A percentile compares a stretch with the other conserved stretches of the same genome.
These are phyloP conservation scores for Volutella citrinella DNA, from an alignment of 2,329 filamentous ascomycete species.

Conservation along the genomic window DNA sequence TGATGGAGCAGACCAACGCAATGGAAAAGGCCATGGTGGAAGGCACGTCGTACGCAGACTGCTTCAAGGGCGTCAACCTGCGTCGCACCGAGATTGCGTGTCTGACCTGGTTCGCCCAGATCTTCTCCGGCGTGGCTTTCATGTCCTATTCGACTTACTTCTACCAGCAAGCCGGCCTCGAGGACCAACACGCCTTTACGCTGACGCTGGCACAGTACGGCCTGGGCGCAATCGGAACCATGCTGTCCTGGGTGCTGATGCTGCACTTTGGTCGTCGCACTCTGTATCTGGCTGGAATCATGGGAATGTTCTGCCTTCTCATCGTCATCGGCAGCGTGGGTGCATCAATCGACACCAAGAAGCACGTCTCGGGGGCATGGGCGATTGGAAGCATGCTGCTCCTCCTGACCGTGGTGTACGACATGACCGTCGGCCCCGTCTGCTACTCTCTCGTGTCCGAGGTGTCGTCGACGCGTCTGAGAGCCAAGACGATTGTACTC, in stretches of 20 bases:
- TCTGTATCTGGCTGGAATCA: conserved; percentile 38
- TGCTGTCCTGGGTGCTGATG: conserved; percentile 42
- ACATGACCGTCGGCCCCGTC: conserved; percentile 41
- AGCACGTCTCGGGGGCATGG: conserved; percentile 22
- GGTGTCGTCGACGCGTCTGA: conserved; percentile 38
- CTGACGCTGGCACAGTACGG: conserved; percentile 38
- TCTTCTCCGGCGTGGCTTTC: conserved; percentile 36
- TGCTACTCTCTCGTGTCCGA: conserved; percentile 42
- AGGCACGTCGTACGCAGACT: conserved; percentile 42
- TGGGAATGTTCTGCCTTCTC: conserved; percentile 39
- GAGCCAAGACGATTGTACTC: conserved; percentile 41
- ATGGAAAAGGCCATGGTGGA: conserved; percentile 38
- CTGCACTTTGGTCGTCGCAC: conserved; percentile 40
- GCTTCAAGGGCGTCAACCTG: conserved; percentile 45
- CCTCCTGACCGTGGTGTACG: conserved; percentile 42
- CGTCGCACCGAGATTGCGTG: conserved; percentile 44
- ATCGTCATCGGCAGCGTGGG: conserved; percentile 36
- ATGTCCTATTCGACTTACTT: conserved; percentile 46
- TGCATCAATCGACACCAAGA: too few species aligned
- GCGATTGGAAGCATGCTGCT: conserved; percentile 38
- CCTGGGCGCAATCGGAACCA: conserved; percentile 41
- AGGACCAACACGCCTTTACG: conserved; percentile 34
- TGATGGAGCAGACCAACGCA: conserved; percentile 64
- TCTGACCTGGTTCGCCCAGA: conserved; percentile 41
- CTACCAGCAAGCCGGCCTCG: conserved; percentile 43